Evolutionary conservation across 2,329 filamentous ascomycete genomes (phyloP).

Genomic region (Botrytis fragariae): DNA sequence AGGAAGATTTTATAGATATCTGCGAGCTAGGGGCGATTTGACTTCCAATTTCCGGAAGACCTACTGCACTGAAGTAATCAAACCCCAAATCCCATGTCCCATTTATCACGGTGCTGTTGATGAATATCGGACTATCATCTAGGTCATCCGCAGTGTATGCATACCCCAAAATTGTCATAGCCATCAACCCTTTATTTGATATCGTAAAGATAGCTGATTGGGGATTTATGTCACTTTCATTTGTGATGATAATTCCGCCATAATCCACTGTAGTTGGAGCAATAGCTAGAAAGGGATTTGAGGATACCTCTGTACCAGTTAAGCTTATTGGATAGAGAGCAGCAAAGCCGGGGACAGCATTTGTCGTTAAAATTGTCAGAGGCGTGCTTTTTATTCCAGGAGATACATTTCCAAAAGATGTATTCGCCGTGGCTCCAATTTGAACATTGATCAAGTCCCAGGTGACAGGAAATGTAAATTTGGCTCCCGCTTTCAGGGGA

Average conservation of each 20-base stretch:
- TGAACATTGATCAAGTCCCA: constrained; percentile 36
- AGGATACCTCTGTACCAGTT: constrained; percentile 40
- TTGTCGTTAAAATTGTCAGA: constrained; percentile 40
- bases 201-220: constrained; percentile 37
- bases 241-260: constrained; percentile 10
- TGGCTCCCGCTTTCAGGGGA: constrained; percentile 34
- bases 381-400: constrained; percentile 40
- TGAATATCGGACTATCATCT: constrained; percentile 26
- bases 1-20: constrained; percentile 34
- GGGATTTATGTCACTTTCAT: constrained; percentile 23
- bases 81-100: constrained; percentile 31
- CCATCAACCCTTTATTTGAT: constrained; percentile 38
- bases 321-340: constrained; percentile 39
- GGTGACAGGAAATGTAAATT: constrained; percentile 40
- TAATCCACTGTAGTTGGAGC: constrained; percentile 35
- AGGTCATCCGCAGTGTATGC: constrained; percentile 35
- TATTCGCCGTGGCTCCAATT: constrained; percentile 21
- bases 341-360: constrained; percentile 39
- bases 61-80: constrained; percentile 27
- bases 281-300: constrained; percentile 36
- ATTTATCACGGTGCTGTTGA: constrained; percentile 32
- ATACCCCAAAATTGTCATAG: constrained; percentile 39
- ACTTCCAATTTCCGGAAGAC: constrained; percentile 32
- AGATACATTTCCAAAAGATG: constrained; percentile 25
- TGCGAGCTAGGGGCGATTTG: constrained; percentile 32